Conservation (phyloP, 2,329 filamentous ascomycete genomes). For the Aspergillus carbonarius region DNA sequence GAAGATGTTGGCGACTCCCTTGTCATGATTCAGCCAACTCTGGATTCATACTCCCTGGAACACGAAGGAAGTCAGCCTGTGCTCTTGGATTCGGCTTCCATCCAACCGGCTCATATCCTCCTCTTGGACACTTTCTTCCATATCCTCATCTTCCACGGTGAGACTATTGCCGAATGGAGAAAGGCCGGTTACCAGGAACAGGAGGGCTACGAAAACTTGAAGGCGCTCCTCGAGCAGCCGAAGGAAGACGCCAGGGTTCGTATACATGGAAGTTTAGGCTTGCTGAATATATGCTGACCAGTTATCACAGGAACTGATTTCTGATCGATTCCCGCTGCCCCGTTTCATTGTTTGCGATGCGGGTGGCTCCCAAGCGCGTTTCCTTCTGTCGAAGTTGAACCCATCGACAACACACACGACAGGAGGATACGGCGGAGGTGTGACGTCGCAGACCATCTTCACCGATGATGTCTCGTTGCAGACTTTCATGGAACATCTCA, state of each 20-base stretch:
- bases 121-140: constrained; percentile 99
- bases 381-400: constrained; percentile 94
- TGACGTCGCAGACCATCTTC: constrained; percentile 95
- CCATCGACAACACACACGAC: constrained; percentile 96
- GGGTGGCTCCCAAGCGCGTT: constrained; percentile 96
- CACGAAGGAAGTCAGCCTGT: constrained; percentile 91
- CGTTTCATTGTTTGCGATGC: constrained; percentile 98
- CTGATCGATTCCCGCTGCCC: constrained; percentile 95
- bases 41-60: constrained; percentile 96
- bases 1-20: constrained; percentile 96
- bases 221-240: constrained; percentile 79
- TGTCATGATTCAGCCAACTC: constrained; percentile 97
- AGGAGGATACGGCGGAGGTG: constrained; percentile 84
- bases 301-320: constrained; percentile 77
- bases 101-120: constrained; percentile 89
- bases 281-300: constrained; percentile 5
- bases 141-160: constrained; percentile 97
- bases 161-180: constrained; percentile 96
- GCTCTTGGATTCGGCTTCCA: constrained; percentile 93
- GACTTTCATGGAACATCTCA: constrained; percentile 99
- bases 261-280: constrained; percentile 15
- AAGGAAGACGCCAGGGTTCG: constrained; percentile 93
- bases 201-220: constrained; percentile 97
- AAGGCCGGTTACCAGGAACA: constrained; percentile 98
- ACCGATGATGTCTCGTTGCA: constrained; percentile 97